phyloP scores from a whole-genome alignment of 1,284 basidiomycete species.

The Moesziomyces sp. region DNA sequence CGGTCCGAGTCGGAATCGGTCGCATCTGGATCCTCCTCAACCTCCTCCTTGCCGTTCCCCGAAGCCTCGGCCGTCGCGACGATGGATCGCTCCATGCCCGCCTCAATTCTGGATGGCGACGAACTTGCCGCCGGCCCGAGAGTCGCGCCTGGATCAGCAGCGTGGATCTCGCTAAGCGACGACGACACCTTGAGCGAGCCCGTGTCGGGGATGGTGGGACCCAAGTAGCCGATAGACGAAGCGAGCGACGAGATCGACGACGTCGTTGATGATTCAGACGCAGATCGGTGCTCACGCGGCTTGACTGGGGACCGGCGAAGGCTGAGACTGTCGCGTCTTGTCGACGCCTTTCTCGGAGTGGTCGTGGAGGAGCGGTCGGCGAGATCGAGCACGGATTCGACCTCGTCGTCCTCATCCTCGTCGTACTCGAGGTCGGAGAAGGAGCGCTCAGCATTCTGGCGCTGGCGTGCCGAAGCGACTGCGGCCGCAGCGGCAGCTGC shows the following conservation, averaged over 20 bases:
- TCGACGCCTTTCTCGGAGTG: not conserved
- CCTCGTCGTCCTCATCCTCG: conserved; percentile 17
- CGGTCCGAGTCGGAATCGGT: conserved; percentile 14
- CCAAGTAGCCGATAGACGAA: conserved; percentile 39
- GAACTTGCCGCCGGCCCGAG: conserved; percentile 1
- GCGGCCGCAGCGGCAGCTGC: conserved; percentile 26
- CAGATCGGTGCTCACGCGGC: conserved; percentile 13
- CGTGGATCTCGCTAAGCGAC: conserved; percentile 33
- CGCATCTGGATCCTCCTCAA: conserved; percentile 7
- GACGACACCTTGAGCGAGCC: conserved; percentile 33
- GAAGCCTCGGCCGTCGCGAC: not conserved
- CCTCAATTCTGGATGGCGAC: not conserved
- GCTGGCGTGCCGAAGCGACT: conserved; percentile 23
- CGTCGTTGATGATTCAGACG: conserved; percentile 13
- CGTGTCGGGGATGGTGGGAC: conserved; percentile 26
- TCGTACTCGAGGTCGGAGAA: conserved; percentile 34
- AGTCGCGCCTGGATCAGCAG: conserved; percentile 17
- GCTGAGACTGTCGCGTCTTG: conserved; percentile 9
- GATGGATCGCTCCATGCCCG: too few relatives aligned
- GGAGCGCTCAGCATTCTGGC: conserved; percentile 23
- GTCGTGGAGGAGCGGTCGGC: conserved; percentile 2
- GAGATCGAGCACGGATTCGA: conserved; percentile 19
- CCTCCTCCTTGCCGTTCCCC: conserved; percentile 3
- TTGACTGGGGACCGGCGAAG: conserved; percentile 12
- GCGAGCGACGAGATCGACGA: conserved; percentile 16